phyloP scores from a whole-genome alignment of 257 asterid genomes.

The Plantago major region DNA sequence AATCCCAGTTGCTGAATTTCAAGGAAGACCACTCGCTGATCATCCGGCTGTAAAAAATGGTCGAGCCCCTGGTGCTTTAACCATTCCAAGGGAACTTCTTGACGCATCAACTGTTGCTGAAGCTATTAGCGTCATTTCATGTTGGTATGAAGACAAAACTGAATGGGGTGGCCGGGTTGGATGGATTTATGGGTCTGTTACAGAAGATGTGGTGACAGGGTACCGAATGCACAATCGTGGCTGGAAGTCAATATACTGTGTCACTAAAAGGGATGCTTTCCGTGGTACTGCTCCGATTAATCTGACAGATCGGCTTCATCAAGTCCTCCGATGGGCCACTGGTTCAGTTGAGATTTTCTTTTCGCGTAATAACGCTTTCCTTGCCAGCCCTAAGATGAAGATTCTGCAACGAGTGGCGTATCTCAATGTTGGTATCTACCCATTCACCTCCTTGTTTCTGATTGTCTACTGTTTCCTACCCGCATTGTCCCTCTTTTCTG shows the following conservation, averaged over 20 bases:
- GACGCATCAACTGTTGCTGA: slow-evolving; percentile 86
- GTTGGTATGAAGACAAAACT: slow-evolving; percentile 89
- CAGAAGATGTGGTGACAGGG: slow-evolving; percentile 88
- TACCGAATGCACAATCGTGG: slow-evolving; percentile 89
- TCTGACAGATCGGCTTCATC: slow-evolving; percentile 82
- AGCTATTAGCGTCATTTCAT: slow-evolving; percentile 81
- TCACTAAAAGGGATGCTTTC: slow-evolving; percentile 78
- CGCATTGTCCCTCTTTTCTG: slow-evolving; percentile 73
- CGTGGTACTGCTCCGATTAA: slow-evolving; percentile 92
- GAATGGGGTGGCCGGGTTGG: slow-evolving; percentile 93
- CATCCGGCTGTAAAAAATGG: slow-evolving; percentile 79
- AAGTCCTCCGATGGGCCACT: slow-evolving; percentile 91
- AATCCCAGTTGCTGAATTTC: slow-evolving; percentile 75
- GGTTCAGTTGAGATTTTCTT: slow-evolving; percentile 89
- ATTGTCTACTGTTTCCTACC: slow-evolving; percentile 91
- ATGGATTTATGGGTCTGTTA: slow-evolving; percentile 87
- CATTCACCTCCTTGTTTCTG: slow-evolving; percentile 70
- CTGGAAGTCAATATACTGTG: slow-evolving; percentile 80
- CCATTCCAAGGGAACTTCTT: slow-evolving; percentile 66
- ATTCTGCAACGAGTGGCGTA: slow-evolving; percentile 69
- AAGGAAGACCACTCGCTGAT: slow-evolving; percentile 86
- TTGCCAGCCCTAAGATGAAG: slow-evolving; percentile 75
- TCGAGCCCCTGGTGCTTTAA: slow-evolving; percentile 75
- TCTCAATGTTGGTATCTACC: slow-evolving; percentile 81
- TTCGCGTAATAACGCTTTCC: slow-evolving; percentile 67